phyloP scores from a whole-genome alignment of 805 yeast genomes.

The Tetrapisispora namnaoensis region DNA sequence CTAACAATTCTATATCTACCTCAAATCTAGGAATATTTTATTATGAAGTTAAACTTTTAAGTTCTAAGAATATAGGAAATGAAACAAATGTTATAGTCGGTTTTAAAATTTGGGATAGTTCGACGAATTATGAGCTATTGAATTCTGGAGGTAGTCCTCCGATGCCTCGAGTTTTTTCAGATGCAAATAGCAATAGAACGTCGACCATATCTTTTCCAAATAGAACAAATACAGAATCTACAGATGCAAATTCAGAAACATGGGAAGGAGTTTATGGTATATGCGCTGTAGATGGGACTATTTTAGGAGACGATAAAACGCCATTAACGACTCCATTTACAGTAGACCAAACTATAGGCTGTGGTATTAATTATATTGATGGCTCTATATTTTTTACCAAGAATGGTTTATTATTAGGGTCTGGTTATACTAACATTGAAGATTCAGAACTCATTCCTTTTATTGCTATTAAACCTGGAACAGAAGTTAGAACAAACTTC shows the following conservation, averaged over 20 bases:
- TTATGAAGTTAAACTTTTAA: slow-evolving; percentile 21
- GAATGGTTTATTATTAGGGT: slow-evolving; percentile 60
- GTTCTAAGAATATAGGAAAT: slow-evolving; percentile 2
- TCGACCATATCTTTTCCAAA: neutral
- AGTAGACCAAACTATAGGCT: slow-evolving; percentile 61
- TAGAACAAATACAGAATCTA: neutral
- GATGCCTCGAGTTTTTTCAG: neutral
- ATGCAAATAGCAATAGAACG: neutral
- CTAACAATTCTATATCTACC: slow-evolving; percentile 20
- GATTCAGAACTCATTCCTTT: slow-evolving; percentile 38
- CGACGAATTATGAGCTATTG: neutral
- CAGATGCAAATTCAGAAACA: neutral
- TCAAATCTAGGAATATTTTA: slow-evolving; percentile 21
- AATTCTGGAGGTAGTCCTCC: neutral
- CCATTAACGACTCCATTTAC: slow-evolving; percentile 32
- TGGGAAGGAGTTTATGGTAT: slow-evolving; percentile 18
- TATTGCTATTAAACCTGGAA: slow-evolving; percentile 32
- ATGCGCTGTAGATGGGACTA: slow-evolving; percentile 24
- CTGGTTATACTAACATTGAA: slow-evolving; percentile 41
- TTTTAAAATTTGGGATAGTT: slow-evolving; percentile 10
- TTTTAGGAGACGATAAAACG: slow-evolving; percentile 17
- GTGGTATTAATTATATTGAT: slow-evolving; percentile 66
- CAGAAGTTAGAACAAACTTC: slow-evolving; percentile 30
- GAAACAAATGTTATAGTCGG: slow-evolving; percentile 21
- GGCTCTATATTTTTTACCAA: slow-evolving; percentile 65